Base-by-base conservation (phyloP, 352 stramenopile species). In the Thraustochytrium striatum region DNA sequence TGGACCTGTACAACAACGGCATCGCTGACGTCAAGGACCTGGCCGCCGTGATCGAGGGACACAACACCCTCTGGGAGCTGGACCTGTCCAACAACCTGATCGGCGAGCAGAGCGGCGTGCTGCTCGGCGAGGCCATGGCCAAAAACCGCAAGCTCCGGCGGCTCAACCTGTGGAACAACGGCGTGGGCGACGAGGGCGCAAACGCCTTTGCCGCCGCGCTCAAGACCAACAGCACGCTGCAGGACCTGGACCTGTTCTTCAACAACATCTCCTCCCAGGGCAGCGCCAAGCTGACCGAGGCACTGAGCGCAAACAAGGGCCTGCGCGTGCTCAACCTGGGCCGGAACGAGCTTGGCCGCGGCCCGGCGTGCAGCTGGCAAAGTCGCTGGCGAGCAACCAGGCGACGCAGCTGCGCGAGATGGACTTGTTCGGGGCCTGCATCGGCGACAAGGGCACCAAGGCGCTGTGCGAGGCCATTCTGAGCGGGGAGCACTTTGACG, bases 151-250 rank as follows among this genome's bases (percentile, higher is more conserved):
- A 19, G 0, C 78, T 92, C 1, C 79, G 83, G 35, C 84, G 85
- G 8, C 78, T 92, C 5, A 85, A 91, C 44, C n/a, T 92, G 30
- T 91, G 88, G 72, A 88, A 89, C 72, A 92, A 92, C 69, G 86
- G 88, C 65, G 91, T 92, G 72, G 86, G 87, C 0, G 86, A 92
- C 70, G 47, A 61, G 25, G 88, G 88, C 9, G 85, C 84, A 0
- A 53, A 79, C 11, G 84, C 65, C 1, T 50, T 92, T 0, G 86
- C 84, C 0, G 82, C 89, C 19, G 85, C 85, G 9, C 55, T 92
- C 13, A 44, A 33, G 1, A 44, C 72, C 3, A 92, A 92, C 53
- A 62, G 70, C 0, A 88, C 87, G 0, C 81, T 92, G 16, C 69
- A 69, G n/a, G 82, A 81, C 2, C 70, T 92, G 11, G 85, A 84